A percentile compares a stretch with the other conserved stretches of the same genome.
phyloP scores from a whole-genome alignment of 176 grass and related monocot genomes.

The Areca catechu region DNA sequence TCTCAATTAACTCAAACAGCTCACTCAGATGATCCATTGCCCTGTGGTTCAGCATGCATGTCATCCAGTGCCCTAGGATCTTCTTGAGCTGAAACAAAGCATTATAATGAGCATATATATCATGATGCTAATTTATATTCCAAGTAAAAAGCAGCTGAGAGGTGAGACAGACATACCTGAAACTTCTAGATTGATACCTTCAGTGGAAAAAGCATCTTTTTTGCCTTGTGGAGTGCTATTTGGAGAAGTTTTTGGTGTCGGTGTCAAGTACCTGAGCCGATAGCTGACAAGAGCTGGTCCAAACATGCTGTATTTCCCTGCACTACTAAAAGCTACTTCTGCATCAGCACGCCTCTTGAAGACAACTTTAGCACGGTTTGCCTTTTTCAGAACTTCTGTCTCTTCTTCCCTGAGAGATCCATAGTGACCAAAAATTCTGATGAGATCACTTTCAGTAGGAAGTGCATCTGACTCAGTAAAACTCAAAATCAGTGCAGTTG shows the following conservation, averaged over 20 bases:
- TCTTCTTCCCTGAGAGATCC: slow-evolving; percentile 42
- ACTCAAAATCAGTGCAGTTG: slow-evolving; percentile 28
- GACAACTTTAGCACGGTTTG: slow-evolving; percentile 38
- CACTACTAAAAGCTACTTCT: slow-evolving; percentile 37
- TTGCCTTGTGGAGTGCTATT: slow-evolving; percentile 7
- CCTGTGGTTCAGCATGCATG: slow-evolving; percentile 33
- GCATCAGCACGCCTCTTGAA: slow-evolving; percentile 44
- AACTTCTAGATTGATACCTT: slow-evolving; percentile 19
- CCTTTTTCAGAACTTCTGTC: slow-evolving; percentile 33
- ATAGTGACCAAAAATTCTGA: slow-evolving; percentile 39
- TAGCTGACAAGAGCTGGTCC: slow-evolving; percentile 40
- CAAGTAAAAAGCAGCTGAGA: neutral
- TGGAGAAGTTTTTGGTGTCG: slow-evolving; percentile 22
- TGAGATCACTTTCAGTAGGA: slow-evolving; percentile 50
- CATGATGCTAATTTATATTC: no score
- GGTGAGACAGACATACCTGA: neutral
- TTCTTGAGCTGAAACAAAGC: slow-evolving; percentile 19
- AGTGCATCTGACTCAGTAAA: slow-evolving; percentile 36
- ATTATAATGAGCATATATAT: no score
- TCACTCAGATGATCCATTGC: slow-evolving; percentile 27
- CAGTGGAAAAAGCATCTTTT: neutral
- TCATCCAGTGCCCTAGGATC: slow-evolving; percentile 34
- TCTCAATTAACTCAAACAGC: slow-evolving; percentile 29
- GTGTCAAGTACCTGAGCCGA: slow-evolving; percentile 36
- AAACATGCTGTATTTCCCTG: slow-evolving; percentile 39